phyloP scores from a whole-genome alignment of 2,329 filamentous ascomycete species.

The Xylariomycetidae sp. region DNA sequence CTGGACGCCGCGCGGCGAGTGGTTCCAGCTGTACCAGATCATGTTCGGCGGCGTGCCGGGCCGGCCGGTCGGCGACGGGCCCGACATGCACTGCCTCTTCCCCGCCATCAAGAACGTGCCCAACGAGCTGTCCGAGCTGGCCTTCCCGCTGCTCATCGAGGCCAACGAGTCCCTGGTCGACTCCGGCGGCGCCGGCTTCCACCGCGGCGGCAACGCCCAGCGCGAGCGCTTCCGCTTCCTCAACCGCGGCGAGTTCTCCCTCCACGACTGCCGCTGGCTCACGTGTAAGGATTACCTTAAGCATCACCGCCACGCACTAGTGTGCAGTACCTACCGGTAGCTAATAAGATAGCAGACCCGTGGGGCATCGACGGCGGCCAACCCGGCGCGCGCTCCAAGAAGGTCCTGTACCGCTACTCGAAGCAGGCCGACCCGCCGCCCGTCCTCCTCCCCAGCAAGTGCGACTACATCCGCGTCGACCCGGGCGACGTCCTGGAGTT shows the following conservation, averaged over 20 bases:
- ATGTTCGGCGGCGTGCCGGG: constrained; percentile 44
- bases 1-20: constrained; percentile 40
- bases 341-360: too few species aligned
- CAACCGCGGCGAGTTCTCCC: constrained; percentile 37
- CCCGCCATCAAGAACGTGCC: constrained; percentile 45
- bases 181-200: constrained; percentile 40
- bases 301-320: too few species aligned
- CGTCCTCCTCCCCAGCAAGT: constrained; percentile 37
- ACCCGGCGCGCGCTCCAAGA: constrained; percentile 36
- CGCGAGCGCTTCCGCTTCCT: constrained; percentile 41
- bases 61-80: constrained; percentile 39
- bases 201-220: constrained; percentile 42
- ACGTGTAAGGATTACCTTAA: too few species aligned
- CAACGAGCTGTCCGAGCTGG: constrained; percentile 40
- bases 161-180: constrained; percentile 41
- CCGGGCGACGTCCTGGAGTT: constrained; percentile 42
- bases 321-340: too few species aligned
- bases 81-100: constrained; percentile 44
- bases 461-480: constrained; percentile 39
- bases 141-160: constrained; percentile 41
- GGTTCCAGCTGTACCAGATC: constrained; percentile 44
- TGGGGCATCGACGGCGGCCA: constrained; percentile 42
- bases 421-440: constrained; percentile 24
- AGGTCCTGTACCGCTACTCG: constrained; percentile 36
- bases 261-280: constrained; percentile 44